Conservation (phyloP, 176 grass and related monocot species). For the Oryza nivara region DNA sequence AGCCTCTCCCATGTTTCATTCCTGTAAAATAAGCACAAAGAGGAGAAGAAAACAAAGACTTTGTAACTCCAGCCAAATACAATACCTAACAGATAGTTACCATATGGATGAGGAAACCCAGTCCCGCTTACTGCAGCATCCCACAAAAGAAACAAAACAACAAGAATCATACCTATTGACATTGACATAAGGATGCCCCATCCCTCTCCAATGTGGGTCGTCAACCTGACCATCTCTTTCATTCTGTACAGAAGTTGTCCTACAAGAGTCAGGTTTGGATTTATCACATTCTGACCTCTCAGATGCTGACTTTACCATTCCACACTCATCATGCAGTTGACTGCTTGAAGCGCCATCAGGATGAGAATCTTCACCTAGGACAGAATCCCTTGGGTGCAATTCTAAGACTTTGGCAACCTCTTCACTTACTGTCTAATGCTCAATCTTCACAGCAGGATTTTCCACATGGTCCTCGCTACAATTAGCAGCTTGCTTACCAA, state of each 20-base stretch:
- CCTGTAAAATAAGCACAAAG: constrained; percentile 38
- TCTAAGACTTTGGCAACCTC: constrained; percentile 31
- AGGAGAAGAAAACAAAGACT: background rate
- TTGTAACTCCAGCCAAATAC: constrained; percentile 39
- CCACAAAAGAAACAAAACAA: constrained; percentile 20
- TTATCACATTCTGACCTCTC: constrained; percentile 50
- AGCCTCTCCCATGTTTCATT: constrained; percentile 65
- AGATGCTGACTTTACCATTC: constrained; percentile 24
- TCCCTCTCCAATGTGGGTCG: constrained; percentile 36
- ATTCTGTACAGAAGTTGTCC: constrained; percentile 44
- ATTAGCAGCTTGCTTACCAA: constrained; percentile 39
- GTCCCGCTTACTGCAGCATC: background rate
- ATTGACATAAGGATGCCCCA: constrained; percentile 48
- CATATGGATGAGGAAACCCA: background rate
- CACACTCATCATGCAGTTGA: constrained; percentile 32
- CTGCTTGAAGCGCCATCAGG: constrained; percentile 44
- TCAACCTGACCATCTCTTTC: constrained; percentile 46
- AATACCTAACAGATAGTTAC: constrained; percentile 22
- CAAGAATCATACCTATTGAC: constrained; percentile 59
- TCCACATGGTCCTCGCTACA: constrained; percentile 25
- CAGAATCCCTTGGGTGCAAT: constrained; percentile 35
- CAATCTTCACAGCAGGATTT: constrained; percentile 37
- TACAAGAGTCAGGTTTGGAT: constrained; percentile 40
- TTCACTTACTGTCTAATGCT: constrained; percentile 44
- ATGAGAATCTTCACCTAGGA: constrained; percentile 33